Evolutionary conservation across 495 filamentous ascomycete species (phyloP).

Genomic region (Choiromyces venosus): DNA sequence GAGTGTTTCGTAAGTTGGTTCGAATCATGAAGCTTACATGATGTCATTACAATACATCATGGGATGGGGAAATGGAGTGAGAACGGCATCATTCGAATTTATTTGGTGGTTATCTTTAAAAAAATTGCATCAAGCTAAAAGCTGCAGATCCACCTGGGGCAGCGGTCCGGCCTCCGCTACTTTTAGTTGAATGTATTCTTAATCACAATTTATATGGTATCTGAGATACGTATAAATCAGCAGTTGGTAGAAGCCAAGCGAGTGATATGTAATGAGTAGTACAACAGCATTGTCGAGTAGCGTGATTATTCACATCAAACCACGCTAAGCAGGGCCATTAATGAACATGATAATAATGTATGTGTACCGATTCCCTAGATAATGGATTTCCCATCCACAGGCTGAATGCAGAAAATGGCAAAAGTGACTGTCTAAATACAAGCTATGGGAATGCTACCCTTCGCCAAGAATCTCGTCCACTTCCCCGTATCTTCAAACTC

Average conservation of each 20-base stretch:
- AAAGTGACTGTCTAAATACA: neutral
- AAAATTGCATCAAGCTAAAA: too few species aligned
- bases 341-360: neutral
- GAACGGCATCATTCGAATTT: neutral
- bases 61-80: neutral
- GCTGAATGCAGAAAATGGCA: neutral
- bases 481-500: conserved; percentile 13
- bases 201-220: too few species aligned
- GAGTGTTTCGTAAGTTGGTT: too few species aligned
- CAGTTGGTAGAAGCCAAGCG: neutral
- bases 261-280: neutral
- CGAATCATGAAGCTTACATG: neutral
- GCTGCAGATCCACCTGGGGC: neutral
- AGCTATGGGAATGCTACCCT: neutral
- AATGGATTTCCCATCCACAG: neutral
- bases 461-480: conserved; percentile 1
- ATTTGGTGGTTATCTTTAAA: neutral
- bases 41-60: neutral
- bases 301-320: neutral
- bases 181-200: too few species aligned
- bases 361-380: neutral
- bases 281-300: neutral
- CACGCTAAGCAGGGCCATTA: neutral
- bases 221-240: neutral
- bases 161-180: too few species aligned